Conservation (phyloP, 805 yeast species). For the Jamesozyma lodderae region DNA sequence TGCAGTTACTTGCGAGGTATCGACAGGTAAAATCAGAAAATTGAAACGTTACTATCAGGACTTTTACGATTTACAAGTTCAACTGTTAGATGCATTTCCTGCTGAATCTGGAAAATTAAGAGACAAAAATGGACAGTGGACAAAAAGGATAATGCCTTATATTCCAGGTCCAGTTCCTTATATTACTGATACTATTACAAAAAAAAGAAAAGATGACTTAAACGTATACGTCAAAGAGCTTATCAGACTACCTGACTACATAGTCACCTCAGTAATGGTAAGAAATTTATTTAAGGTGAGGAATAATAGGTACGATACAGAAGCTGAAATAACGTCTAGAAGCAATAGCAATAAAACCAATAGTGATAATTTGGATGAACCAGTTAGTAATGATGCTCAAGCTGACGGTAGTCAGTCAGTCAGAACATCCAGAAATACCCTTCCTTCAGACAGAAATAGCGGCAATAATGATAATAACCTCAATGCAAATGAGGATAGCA, state of each 20-base stretch:
- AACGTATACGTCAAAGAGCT: conserved; percentile 51
- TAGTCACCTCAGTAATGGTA: conserved; percentile 61
- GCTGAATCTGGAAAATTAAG: conserved; percentile 74
- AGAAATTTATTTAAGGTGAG: conserved; percentile 57
- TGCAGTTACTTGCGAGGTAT: conserved; percentile 55
- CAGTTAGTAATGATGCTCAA: neutral
- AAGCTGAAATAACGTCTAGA: conserved; percentile 7
- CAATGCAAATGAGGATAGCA: conserved; percentile 9
- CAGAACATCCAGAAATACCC: neutral
- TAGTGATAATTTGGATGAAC: neutral
- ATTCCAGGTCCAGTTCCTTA: conserved; percentile 94
- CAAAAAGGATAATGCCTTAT: conserved; percentile 75
- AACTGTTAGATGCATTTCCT: conserved; percentile 73
- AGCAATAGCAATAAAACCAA: neutral
- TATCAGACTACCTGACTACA: conserved; percentile 64
- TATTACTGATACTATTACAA: conserved; percentile 68
- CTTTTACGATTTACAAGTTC: conserved; percentile 87
- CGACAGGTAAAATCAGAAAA: conserved; percentile 59
- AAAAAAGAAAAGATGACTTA: conserved; percentile 45
- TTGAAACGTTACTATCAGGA: conserved; percentile 90
- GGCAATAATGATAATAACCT: neutral
- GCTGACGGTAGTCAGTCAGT: neutral
- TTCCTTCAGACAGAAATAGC: neutral
- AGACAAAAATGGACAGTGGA: conserved; percentile 44
- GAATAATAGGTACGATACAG: conserved; percentile 28